A percentile compares a stretch with the other conserved stretches of the same genome.
Conservation (phyloP, 345 rosid species). For the Geranium brycei region DNA sequence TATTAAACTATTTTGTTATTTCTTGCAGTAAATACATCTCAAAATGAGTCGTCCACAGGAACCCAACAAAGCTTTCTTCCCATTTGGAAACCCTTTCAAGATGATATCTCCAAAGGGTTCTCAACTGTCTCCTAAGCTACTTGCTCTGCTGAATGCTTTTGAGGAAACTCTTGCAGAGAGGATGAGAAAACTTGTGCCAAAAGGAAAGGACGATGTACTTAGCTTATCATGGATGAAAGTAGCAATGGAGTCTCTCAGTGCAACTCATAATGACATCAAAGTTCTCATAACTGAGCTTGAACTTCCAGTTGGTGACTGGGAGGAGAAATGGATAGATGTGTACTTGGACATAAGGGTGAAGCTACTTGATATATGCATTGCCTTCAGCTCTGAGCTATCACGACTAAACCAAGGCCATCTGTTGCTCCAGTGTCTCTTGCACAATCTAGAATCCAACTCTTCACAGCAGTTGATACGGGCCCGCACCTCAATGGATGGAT, state of each 20-base stretch:
- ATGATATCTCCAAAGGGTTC: slow-evolving; percentile 65
- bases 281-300: slow-evolving; percentile 58
- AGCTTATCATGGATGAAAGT: slow-evolving; percentile 72
- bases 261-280: slow-evolving; percentile 54
- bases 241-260: slow-evolving; percentile 68
- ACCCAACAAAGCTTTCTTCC: slow-evolving; percentile 58
- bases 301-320: slow-evolving; percentile 79
- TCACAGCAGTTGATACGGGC: slow-evolving; percentile 38
- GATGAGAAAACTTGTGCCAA: slow-evolving; percentile 47
- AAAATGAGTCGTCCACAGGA: slow-evolving; percentile 77
- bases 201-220: slow-evolving; percentile 47
- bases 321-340: slow-evolving; percentile 80
- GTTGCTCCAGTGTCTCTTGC: slow-evolving; percentile 54
- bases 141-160: slow-evolving; percentile 33
- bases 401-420: slow-evolving; percentile 73
- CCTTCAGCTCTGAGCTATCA: slow-evolving; percentile 67
- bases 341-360: slow-evolving; percentile 80
- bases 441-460: slow-evolving; percentile 40
- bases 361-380: slow-evolving; percentile 67
- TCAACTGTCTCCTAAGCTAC: slow-evolving; percentile 44
- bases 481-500: slow-evolving; percentile 52
- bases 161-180: slow-evolving; percentile 56
- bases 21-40: slow-evolving; percentile 22
- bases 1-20: not conserved
- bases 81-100: slow-evolving; percentile 79